Evolutionary conservation across 169 alveolate species (phyloP).

Genomic region (Besnoitia besnoiti): DNA sequence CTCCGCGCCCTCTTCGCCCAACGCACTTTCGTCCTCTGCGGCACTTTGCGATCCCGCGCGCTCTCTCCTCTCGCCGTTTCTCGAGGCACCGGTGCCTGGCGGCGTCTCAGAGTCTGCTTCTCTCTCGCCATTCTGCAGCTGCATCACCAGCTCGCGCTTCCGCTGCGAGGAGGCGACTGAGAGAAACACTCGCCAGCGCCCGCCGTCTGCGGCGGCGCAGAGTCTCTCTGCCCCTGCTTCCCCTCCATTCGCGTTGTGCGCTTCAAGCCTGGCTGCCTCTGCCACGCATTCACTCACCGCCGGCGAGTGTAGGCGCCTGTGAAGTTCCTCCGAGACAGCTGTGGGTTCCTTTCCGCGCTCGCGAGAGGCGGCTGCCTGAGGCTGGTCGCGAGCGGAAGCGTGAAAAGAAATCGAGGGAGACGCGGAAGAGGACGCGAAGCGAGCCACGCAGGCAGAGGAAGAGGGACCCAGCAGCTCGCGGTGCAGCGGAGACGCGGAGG

Average conservation of each 20-base stretch:
- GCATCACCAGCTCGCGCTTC: not conserved
- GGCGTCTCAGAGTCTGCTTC: not conserved
- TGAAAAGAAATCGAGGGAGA: too few species aligned
- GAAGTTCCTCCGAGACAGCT: too few species aligned
- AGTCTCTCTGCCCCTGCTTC: not conserved
- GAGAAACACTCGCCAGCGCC: not conserved
- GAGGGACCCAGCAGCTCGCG: too few species aligned
- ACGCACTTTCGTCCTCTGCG: not conserved
- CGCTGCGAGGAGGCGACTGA: not conserved
- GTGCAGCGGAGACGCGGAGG: too few species aligned
- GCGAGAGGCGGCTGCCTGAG: too few species aligned
- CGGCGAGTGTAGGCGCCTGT: too few species aligned
- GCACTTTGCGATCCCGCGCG: not conserved
- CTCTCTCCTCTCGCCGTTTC: not conserved
- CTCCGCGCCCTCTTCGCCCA: not conserved
- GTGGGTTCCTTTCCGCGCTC: too few species aligned
- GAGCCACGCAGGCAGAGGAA: too few species aligned
- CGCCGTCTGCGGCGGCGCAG: too few species aligned
- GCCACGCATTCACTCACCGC: not conserved
- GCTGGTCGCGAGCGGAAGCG: too few species aligned
- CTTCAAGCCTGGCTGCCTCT: not conserved
- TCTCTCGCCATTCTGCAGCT: not conserved
- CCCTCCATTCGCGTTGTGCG: not conserved
- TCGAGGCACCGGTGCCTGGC: too few species aligned
- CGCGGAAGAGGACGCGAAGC: too few species aligned